Conservation (phyloP, 2,329 filamentous ascomycete genomes). For the Neonectria neomacrospora region DNA sequence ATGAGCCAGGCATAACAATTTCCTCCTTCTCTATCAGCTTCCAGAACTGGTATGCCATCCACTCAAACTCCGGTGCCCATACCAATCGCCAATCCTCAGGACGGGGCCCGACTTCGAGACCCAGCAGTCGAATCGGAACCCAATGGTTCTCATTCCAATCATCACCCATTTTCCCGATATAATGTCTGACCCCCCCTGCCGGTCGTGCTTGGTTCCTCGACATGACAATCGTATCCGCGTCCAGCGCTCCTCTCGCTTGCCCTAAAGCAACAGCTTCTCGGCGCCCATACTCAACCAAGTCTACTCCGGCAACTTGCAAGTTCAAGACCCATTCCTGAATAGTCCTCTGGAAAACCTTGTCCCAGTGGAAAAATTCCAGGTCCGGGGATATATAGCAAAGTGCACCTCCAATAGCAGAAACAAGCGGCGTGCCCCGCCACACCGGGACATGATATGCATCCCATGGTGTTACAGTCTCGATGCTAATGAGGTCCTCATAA, state of each 20-base stretch:
- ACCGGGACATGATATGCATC: constrained; percentile 34
- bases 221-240: constrained; percentile 27
- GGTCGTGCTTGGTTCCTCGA: constrained; percentile 23
- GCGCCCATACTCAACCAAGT: constrained; percentile 41
- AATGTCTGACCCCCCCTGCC: not conserved
- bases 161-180: not conserved
- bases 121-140: constrained; percentile 39
- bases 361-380: constrained; percentile 30
- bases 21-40: constrained; percentile 25
- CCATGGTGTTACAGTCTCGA: constrained; percentile 38
- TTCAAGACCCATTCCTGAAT: constrained; percentile 34
- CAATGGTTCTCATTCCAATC: constrained; percentile 29
- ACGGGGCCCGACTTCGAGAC: constrained; percentile 27
- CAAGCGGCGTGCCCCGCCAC: constrained; percentile 40
- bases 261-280: constrained; percentile 17
- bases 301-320: constrained; percentile 28
- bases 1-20: constrained; percentile 40
- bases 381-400: constrained; percentile 40
- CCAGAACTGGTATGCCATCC: constrained; percentile 45
- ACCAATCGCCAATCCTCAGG: constrained; percentile 36
- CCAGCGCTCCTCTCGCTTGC: constrained; percentile 28
- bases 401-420: constrained; percentile 41
- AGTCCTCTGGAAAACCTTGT: constrained; percentile 26
- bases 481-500: constrained; percentile 16
- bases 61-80: constrained; percentile 44